Evolutionary conservation across 2,329 filamentous ascomycete genomes (phyloP), one percentile per base, ranked within the genome.

Genomic region (Aspergillus sp.): DNA sequence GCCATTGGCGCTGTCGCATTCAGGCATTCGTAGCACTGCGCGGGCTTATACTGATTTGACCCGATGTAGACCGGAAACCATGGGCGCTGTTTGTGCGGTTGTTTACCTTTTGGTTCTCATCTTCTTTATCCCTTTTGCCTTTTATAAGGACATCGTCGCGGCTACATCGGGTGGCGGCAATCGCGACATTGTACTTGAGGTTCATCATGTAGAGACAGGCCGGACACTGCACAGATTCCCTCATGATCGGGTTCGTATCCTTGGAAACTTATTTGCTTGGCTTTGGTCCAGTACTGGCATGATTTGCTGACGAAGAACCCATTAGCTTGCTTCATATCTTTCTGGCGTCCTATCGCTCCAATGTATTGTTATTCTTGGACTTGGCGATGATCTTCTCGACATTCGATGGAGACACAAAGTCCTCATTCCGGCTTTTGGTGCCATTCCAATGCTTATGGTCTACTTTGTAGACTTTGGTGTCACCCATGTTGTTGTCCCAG

Each of bases 391-490:
- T 77, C 84, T 97, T 52, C 96, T 99, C 76, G 95, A 99, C 75
- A 96, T 99, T 70, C 87, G 95, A 71, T 99, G 95, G 95, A 89
- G 95, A 54, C 93, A 99, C 83, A 99, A 99, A 80, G 92, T 97
- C 77, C 90, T 97, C 80, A 97, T 99, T 67, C 95, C 95, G 6
- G 95, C 91, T 58, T 90, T 99, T 67, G 93, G 93, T 57, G 89
- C 91, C 47, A 91, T 98, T 59, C 95, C 95, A 15, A 89, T 98
- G 76, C 87, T 99, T 11, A 90, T 96, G 62, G 90, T 99, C 67
- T 99, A 99, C 82, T 96, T 96, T 79, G 92, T 98, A 75, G 93
- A 98, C 77, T 99, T 98, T 74, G 93, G 92, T 63, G 93, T 99
- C 62, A 99, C 95, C 12, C 91, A 93, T 56, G 90, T 99, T 70